Evolutionary conservation across 2,329 filamentous ascomycete genomes (phyloP).

Genomic region (Clonostachys chloroleuca): DNA sequence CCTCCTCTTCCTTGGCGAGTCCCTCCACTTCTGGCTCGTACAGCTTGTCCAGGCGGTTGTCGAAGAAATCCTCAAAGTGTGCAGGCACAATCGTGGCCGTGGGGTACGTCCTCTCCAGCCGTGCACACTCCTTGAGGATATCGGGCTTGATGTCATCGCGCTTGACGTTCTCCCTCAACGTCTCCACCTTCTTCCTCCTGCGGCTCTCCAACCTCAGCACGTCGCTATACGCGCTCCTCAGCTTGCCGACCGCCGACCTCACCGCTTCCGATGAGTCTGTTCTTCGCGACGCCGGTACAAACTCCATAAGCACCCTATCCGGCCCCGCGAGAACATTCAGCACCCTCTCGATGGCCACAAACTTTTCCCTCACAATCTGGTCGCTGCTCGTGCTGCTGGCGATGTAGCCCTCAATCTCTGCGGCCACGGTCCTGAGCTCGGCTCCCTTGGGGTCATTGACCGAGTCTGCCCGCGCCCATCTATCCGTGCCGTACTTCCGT

Average conservation of each 20-base stretch:
- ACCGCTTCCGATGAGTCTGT: slow-evolving; percentile 76
- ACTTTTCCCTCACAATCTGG: slow-evolving; percentile 67
- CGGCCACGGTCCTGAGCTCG: slow-evolving; percentile 30
- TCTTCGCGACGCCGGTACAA: slow-evolving; percentile 79
- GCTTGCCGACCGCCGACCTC: slow-evolving; percentile 70
- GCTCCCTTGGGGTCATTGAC: slow-evolving; percentile 59
- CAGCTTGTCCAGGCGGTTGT: slow-evolving; percentile 66
- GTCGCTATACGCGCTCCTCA: slow-evolving; percentile 81
- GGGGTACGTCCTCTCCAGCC: slow-evolving; percentile 81
- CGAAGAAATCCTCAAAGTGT: slow-evolving; percentile 90
- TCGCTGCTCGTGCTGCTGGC: slow-evolving; percentile 56
- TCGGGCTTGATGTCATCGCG: slow-evolving; percentile 86
- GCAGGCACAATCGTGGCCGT: slow-evolving; percentile 80
- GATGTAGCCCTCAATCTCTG: slow-evolving; percentile 85
- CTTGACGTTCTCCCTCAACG: slow-evolving; percentile 72
- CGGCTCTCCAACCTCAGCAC: slow-evolving; percentile 78
- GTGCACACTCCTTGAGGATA: slow-evolving; percentile 76
- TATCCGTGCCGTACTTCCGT: slow-evolving; percentile 77
- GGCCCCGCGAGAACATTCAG: slow-evolving; percentile 74
- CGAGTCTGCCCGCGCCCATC: slow-evolving; percentile 72
- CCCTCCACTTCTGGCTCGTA: slow-evolving; percentile 77
- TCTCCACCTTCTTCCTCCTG: slow-evolving; percentile 74
- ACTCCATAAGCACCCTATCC: slow-evolving; percentile 78
- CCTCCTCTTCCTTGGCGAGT: slow-evolving; percentile 65
- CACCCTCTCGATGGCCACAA: slow-evolving; percentile 69